phyloP scores from a whole-genome alignment of 768 basidiomycete genomes.

The Phylloporus arenicola region DNA sequence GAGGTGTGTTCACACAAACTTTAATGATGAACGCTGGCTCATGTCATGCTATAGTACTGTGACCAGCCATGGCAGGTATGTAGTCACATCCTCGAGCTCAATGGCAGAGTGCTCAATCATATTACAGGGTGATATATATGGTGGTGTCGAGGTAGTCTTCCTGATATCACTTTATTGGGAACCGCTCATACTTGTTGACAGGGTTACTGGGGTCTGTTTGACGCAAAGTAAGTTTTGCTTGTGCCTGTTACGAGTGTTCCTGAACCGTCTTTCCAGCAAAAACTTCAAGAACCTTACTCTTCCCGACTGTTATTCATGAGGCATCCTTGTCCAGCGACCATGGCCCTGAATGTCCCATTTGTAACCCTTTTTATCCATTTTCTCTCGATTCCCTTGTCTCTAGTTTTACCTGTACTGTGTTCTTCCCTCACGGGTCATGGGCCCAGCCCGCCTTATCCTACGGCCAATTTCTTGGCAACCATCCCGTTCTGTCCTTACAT shows the following conservation, averaged over 20 bases:
- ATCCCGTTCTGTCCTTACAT: not conserved
- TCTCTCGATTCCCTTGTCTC: constrained; percentile 6
- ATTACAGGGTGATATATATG: constrained; percentile 52
- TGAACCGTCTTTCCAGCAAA: constrained; percentile 39
- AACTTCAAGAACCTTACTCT: constrained; percentile 69
- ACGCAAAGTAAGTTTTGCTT: constrained; percentile 40
- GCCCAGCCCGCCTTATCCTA: not conserved
- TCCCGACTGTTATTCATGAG: constrained; percentile 43
- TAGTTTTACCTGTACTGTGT: constrained; percentile 19
- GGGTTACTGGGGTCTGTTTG: constrained; percentile 65
- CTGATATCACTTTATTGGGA: constrained; percentile 1
- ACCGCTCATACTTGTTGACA: constrained; percentile 13
- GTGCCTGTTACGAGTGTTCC: constrained; percentile 19
- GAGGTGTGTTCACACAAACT: constrained; percentile 40
- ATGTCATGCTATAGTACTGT: constrained; percentile 40
- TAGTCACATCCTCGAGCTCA: not conserved
- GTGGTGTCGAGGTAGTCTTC: constrained; percentile 65
- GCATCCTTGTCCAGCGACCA: not conserved
- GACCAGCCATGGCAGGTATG: constrained; percentile 81
- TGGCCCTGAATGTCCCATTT: constrained; percentile 1
- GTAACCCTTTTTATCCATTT: constrained; percentile 4
- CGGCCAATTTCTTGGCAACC: not conserved
- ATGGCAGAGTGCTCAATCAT: constrained; percentile 8
- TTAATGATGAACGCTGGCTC: not conserved
- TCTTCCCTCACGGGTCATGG: constrained; percentile 3